These are phyloP conservation scores for Polytolypa hystricis DNA, from an alignment of 2,329 filamentous ascomycete genomes.

Conservation along the genomic window DNA sequence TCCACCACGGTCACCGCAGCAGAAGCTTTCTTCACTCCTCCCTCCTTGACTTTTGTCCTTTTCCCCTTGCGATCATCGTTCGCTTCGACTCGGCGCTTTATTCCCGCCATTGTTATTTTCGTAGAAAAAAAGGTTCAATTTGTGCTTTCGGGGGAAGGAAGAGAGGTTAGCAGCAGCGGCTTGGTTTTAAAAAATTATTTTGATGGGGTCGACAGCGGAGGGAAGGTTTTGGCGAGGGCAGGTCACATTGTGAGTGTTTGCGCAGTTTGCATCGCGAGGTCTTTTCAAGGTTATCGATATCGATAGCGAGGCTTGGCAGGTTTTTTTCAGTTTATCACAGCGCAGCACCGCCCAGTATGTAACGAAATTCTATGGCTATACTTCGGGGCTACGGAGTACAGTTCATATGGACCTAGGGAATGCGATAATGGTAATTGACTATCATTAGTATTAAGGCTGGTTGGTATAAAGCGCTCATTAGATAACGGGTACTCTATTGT, in stretches of 20 bases:
- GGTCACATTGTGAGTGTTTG: too few species aligned
- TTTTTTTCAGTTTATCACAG: too few species aligned
- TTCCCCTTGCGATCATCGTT: conserved; percentile 30
- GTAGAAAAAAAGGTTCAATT: conserved; percentile 1
- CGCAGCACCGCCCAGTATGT: too few species aligned
- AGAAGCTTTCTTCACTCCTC: conserved; percentile 13
- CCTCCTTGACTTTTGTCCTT: conserved; percentile 26
- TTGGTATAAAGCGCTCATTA: too few species aligned
- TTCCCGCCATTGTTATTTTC: conserved; percentile 29
- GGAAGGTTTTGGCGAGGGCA: conserved; percentile 18
- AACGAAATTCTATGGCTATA: too few species aligned
- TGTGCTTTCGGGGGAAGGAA: not conserved
- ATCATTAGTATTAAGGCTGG: too few species aligned
- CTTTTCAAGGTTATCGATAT: not conserved
- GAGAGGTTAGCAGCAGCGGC: not conserved
- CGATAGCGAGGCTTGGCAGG: not conserved
- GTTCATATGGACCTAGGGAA: too few species aligned
- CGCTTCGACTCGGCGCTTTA: conserved; percentile 30
- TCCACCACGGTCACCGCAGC: conserved; percentile 20
- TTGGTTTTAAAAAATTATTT: conserved; percentile 5
- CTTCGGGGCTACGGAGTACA: too few species aligned
- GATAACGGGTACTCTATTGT: too few species aligned
- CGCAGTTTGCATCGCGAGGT: conserved; percentile 24
- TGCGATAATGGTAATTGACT: too few species aligned
- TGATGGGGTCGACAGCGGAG: conserved; percentile 9